A percentile compares a stretch with the other conserved stretches of the same genome.
Conservation (phyloP, 176 grass and related monocot species). For the Eragrostis curvula region DNA sequence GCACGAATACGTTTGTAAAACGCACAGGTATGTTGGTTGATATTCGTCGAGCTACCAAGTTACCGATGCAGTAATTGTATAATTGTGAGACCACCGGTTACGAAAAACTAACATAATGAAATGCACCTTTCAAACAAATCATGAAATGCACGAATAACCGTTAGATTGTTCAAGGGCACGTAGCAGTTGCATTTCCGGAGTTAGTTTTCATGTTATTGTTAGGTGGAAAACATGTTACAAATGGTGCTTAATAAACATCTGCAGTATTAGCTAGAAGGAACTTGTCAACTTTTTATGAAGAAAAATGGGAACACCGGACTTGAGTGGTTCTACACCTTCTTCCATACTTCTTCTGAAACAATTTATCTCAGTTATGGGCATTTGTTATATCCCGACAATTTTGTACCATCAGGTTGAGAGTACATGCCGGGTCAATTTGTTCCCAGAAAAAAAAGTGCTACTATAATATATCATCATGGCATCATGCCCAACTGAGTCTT, state of each 20-base stretch:
- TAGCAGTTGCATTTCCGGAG: neutral
- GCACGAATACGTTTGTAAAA: too few species aligned
- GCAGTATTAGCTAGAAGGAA: too few species aligned
- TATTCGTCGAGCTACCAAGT: too few species aligned
- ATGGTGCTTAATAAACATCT: too few species aligned
- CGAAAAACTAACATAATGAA: neutral
- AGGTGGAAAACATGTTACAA: neutral
- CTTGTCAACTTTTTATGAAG: neutral
- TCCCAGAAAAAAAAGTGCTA: conserved; percentile 10
- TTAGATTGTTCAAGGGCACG: neutral
- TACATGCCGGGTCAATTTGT: conserved; percentile 13
- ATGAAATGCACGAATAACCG: neutral
- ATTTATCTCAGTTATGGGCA: neutral
- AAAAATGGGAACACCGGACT: neutral
- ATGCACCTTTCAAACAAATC: neutral
- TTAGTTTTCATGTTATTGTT: neutral
- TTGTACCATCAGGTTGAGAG: conserved; percentile 37
- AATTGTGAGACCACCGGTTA: neutral
- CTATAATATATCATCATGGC: conserved; percentile 13
- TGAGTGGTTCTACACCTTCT: neutral
- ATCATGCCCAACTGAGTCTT: conserved; percentile 20
- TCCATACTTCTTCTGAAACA: neutral
- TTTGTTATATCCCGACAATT: conserved; percentile 17
- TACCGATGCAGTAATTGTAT: neutral
- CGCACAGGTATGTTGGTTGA: too few species aligned